Percentiles rank a stretch among this genome's conserved stretches.
phyloP scores from a whole-genome alignment of 2,329 filamentous ascomycete species.

The Elsinoe arachidis region DNA sequence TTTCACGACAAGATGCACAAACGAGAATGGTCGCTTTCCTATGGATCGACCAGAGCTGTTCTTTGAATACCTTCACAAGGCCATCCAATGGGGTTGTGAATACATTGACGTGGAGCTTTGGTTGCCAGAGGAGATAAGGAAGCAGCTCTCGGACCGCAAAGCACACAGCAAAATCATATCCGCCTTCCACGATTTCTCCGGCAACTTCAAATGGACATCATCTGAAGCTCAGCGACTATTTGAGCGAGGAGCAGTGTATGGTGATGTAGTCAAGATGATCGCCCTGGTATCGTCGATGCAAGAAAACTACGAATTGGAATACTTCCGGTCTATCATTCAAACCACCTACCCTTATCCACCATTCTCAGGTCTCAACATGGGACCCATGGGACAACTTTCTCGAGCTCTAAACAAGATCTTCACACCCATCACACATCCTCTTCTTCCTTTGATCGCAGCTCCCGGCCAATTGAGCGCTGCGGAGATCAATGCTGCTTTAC shows the following conservation, averaged over 20 bases:
- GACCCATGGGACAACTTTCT: conserved; percentile 74
- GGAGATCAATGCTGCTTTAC: conserved; percentile 72
- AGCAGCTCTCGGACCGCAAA: conserved; percentile 57
- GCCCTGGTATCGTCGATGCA: conserved; percentile 71
- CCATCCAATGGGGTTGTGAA: conserved; percentile 82
- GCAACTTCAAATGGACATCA: conserved; percentile 74
- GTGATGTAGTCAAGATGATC: conserved; percentile 88
- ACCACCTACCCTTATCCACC: conserved; percentile 62
- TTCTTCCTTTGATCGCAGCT: conserved; percentile 74
- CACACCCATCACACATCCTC: conserved; percentile 77
- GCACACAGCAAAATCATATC: conserved; percentile 81
- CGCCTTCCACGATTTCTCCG: conserved; percentile 85
- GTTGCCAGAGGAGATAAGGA: conserved; percentile 69
- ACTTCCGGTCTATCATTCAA: conserved; percentile 71
- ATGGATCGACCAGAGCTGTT: conserved; percentile 70
- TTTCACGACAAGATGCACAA: conserved; percentile 73
- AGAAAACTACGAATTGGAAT: conserved; percentile 84
- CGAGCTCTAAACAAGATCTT: conserved; percentile 78
- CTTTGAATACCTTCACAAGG: conserved; percentile 70
- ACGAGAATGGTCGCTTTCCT: conserved; percentile 75
- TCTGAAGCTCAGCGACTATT: conserved; percentile 64
- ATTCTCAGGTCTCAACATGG: conserved; percentile 80
- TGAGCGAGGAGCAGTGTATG: conserved; percentile 60
- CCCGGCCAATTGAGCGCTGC: conserved; percentile 79
- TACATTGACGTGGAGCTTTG: conserved; percentile 86